Evolutionary conservation across 495 filamentous ascomycete genomes (phyloP).

Genomic region (Acidomyces sp.): DNA sequence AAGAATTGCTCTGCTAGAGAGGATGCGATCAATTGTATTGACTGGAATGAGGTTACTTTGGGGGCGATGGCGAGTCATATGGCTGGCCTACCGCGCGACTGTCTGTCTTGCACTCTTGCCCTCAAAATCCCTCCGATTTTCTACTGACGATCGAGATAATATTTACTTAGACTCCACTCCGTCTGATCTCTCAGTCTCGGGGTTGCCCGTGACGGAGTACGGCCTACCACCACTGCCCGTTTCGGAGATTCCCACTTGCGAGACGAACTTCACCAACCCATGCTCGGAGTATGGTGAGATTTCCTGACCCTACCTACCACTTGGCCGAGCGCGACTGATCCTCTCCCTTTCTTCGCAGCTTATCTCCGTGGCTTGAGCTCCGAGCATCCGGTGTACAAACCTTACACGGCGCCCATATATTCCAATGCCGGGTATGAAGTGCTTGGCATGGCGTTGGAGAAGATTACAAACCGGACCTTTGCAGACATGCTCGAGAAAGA

Average conservation of each 20-base stretch:
- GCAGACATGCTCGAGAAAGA: conserved; percentile 32
- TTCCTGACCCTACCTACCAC: no score
- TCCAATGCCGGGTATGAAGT: conserved; percentile 44
- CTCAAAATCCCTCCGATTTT: no score
- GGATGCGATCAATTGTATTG: conserved; percentile 21
- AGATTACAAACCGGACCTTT: conserved; percentile 37
- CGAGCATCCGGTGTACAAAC: conserved; percentile 36
- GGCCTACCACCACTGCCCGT: conserved; percentile 12
- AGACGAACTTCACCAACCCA: conserved; percentile 13
- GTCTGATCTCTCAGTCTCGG: background rate
- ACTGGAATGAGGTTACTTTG: conserved; percentile 35
- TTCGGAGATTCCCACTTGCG: conserved; percentile 9
- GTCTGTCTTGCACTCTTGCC: conserved; percentile 24
- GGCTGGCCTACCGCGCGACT: conserved; percentile 32
- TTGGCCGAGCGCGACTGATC: no score
- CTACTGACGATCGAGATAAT: no score
- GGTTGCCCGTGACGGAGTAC: background rate
- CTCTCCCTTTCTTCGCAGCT: no score
- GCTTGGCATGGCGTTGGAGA: conserved; percentile 41
- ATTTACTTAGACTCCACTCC: conserved; percentile 1
- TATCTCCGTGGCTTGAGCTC: conserved; percentile 41
- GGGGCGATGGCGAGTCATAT: conserved; percentile 35
- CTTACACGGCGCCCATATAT: conserved; percentile 40
- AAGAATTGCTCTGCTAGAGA: conserved; percentile 4
- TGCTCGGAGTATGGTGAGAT: conserved; percentile 18